Base-by-base conservation (phyloP, 805 yeast species). In the Phaffomyces antillensis region DNA sequence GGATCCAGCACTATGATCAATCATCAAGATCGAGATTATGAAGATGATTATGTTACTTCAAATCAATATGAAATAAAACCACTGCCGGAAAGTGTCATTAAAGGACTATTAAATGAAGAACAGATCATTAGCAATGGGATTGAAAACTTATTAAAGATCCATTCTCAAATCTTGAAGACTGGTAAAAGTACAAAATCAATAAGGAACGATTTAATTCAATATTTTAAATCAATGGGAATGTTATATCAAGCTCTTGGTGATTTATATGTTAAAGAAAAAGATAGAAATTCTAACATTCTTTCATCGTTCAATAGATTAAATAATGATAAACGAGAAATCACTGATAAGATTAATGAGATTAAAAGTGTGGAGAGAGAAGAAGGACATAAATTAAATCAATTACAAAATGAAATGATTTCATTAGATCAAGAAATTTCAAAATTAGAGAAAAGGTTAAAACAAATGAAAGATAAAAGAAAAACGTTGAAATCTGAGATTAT, bases 221-320 rank as follows among this genome's bases (percentile, higher is more conserved):
- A 59, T 42, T 64, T 67, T 42, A 62, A 58, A 39, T 65, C 63
- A 40, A 49, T 72, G 26, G 61, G 68, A 1, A 67, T 66, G 41
- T 60, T 64, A 33, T 64, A 69, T 48, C 62, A 65, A 41, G 63
- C 73, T 2, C 61, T 71, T 36, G 57, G 63, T 42, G 79, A 73
- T 49, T 50, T 72, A 3, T 73, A 73, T 51, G 49, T 54, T 5
- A 57, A 57, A 10, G 75, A 72, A 28, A 49, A 60, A 1, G 46
- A 51, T 3, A 52, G 57, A 25, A 62, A 65, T 17, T 48, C 50
- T 13, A 41, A 36, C 1, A 52, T 71, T 15, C 51, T 59, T 7
- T 28, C 48, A 4, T 48, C 56, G 12, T 67, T 75, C 40, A 53
- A 58, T 37, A 49, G 51, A 6, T 73, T 77, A 77, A 73, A 70